phyloP scores from a whole-genome alignment of 805 yeast genomes.

The Allodekkera sacchari region DNA sequence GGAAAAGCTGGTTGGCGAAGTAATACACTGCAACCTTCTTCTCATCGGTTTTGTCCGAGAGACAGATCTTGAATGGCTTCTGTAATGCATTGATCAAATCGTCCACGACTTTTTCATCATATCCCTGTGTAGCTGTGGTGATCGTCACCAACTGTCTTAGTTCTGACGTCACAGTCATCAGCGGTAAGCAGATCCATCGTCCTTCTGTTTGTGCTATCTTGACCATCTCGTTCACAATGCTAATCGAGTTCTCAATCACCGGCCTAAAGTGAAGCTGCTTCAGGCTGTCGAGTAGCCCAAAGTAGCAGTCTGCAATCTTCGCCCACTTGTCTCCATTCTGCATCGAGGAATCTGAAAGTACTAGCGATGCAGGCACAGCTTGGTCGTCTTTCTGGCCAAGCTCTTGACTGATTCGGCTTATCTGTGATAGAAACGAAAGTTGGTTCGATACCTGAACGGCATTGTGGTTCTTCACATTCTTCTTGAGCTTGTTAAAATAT shows the following conservation, averaged over 20 bases:
- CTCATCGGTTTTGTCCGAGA: constrained; percentile 68
- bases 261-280: constrained; percentile 2
- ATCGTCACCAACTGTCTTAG: constrained; percentile 6
- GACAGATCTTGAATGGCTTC: constrained; percentile 64
- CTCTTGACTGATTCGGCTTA: too few species aligned
- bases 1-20: constrained; percentile 62
- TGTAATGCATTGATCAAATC: constrained; percentile 40
- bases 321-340: constrained; percentile 1
- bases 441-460: constrained; percentile 2
- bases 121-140: constrained; percentile 1
- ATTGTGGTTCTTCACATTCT: constrained; percentile 1
- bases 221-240: constrained; percentile 3
- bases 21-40: constrained; percentile 61
- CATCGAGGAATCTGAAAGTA: too few species aligned
- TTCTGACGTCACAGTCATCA: constrained; percentile 6
- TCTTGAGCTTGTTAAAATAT: too few species aligned
- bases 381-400: too few species aligned
- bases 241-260: constrained; percentile 4
- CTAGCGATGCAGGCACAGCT: too few species aligned
- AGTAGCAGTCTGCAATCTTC: constrained; percentile 1
- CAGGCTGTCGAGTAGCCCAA: constrained; percentile 1
- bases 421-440: constrained; percentile 4
- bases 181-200: constrained; percentile 8
- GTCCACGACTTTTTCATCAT: constrained; percentile 21
- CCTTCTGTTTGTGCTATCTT: constrained; percentile 3